phyloP scores from a whole-genome alignment of 1,139 yeast species.

The Debaryomyces nepalensis region DNA sequence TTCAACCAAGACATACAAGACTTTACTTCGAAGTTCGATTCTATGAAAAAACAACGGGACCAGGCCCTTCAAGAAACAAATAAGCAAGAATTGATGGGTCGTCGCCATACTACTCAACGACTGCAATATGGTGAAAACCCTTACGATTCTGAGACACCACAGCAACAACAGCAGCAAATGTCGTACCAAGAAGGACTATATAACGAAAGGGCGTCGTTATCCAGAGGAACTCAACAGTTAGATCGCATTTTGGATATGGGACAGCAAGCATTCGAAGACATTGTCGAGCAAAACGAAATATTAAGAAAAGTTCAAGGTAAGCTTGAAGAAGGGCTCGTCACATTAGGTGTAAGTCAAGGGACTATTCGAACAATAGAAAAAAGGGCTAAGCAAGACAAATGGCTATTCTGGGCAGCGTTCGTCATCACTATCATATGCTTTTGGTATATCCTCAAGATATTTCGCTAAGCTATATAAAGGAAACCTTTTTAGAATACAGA shows the following conservation, averaged over 20 bases:
- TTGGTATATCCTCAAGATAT: constrained; percentile 69
- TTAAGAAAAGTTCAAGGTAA: constrained; percentile 65
- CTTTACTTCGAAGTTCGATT: constrained; percentile 61
- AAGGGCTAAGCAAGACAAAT: constrained; percentile 87
- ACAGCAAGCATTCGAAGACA: constrained; percentile 79
- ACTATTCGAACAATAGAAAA: constrained; percentile 83
- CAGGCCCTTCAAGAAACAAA: constrained; percentile 55
- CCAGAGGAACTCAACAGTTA: constrained; percentile 76
- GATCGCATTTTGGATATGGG: constrained; percentile 94
- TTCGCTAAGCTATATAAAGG: constrained; percentile 49
- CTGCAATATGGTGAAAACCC: constrained; percentile 55
- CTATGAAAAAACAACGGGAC: constrained; percentile 68
- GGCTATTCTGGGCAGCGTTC: constrained; percentile 83
- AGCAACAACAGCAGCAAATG: constrained; percentile 31
- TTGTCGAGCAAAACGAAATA: constrained; percentile 81
- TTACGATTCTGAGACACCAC: constrained; percentile 40
- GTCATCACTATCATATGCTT: constrained; percentile 65
- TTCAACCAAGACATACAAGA: constrained; percentile 65
- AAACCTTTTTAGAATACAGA: too few relatives aligned
- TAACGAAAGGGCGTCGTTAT: constrained; percentile 67
- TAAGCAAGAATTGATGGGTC: constrained; percentile 64
- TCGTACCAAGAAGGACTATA: constrained; percentile 67
- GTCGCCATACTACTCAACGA: constrained; percentile 39
- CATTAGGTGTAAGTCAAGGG: constrained; percentile 85
- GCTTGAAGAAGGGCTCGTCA: constrained; percentile 70